These are phyloP conservation scores for Conringia planisiliqua DNA, from an alignment of 345 rosid species.

Conservation along the genomic window DNA sequence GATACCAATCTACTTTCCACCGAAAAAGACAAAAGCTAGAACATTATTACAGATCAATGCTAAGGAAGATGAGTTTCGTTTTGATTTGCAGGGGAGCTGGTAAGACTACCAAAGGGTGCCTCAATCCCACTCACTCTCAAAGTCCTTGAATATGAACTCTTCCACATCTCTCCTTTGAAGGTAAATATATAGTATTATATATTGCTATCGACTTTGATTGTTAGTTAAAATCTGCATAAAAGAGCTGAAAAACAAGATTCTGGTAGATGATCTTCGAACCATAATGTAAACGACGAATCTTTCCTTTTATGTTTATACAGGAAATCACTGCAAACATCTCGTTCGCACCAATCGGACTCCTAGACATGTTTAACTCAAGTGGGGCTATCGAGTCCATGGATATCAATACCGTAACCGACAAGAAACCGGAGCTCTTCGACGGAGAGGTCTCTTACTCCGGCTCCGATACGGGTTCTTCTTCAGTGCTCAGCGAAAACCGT, in stretches of 20 bases:
- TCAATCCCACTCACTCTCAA: constrained; percentile 77
- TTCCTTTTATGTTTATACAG: constrained; percentile 35
- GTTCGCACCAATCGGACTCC: constrained; percentile 83
- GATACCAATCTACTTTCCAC: not conserved
- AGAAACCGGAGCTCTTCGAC: constrained; percentile 43
- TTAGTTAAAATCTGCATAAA: not conserved
- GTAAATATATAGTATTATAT: too few species aligned
- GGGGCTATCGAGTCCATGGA: constrained; percentile 69
- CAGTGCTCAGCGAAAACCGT: constrained; percentile 39
- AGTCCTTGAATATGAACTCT: constrained; percentile 84
- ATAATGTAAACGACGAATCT: constrained; percentile 5
- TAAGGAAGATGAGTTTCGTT: not conserved
- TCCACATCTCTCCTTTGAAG: constrained; percentile 80
- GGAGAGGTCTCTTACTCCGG: constrained; percentile 48
- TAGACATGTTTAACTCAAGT: constrained; percentile 82
- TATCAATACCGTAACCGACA: constrained; percentile 35
- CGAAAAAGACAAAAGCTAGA: not conserved
- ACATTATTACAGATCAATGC: not conserved
- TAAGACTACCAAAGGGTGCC: constrained; percentile 66
- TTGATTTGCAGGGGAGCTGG: constrained; percentile 58
- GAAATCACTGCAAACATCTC: constrained; percentile 55
- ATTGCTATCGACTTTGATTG: not conserved
- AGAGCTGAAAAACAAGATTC: not conserved
- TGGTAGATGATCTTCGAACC: not conserved
- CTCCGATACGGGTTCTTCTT: constrained; percentile 12